Evolutionary conservation across 2,329 filamentous ascomycete genomes (phyloP).

Genomic region (Aureobasidium sp.): DNA sequence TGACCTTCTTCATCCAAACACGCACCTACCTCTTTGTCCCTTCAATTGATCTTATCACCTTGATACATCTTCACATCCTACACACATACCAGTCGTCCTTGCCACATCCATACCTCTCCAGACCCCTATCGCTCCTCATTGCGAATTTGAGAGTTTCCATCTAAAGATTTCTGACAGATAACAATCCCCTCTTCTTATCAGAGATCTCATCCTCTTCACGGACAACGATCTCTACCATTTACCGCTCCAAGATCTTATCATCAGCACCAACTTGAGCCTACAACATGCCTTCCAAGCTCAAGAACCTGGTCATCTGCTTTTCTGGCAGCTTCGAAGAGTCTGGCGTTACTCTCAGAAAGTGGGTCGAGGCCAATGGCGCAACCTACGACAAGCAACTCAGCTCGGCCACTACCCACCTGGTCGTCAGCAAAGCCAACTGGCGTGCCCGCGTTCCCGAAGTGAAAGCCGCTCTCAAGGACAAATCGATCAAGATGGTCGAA

Average conservation of each 20-base stretch:
- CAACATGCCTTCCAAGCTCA: conserved; percentile 2
- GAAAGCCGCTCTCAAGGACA: conserved; percentile 3
- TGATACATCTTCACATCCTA: too few species aligned
- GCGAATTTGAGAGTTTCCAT: too few species aligned
- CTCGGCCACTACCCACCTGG: conserved; percentile 61
- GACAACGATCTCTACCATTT: background rate
- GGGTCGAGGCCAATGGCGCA: conserved; percentile 60
- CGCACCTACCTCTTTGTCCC: too few species aligned
- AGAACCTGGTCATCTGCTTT: conserved; percentile 43
- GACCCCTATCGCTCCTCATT: too few species aligned
- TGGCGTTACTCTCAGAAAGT: conserved; percentile 48
- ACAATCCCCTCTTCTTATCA: too few species aligned
- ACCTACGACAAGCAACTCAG: conserved; percentile 46
- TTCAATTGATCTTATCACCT: too few species aligned
- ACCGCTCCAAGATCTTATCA: background rate
- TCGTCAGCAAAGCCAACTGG: conserved; percentile 59
- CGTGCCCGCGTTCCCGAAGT: conserved; percentile 25
- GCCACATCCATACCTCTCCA: background rate
- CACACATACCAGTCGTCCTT: too few species aligned
- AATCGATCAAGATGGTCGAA: conserved; percentile 32
- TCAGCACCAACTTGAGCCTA: background rate
- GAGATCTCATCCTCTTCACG: background rate
- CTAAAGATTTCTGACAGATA: too few species aligned
- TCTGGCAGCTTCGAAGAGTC: conserved; percentile 50
- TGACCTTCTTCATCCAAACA: too few species aligned